Evolutionary conservation across 176 grass and related monocot genomes (phyloP).

Genomic region (Areca catechu): DNA sequence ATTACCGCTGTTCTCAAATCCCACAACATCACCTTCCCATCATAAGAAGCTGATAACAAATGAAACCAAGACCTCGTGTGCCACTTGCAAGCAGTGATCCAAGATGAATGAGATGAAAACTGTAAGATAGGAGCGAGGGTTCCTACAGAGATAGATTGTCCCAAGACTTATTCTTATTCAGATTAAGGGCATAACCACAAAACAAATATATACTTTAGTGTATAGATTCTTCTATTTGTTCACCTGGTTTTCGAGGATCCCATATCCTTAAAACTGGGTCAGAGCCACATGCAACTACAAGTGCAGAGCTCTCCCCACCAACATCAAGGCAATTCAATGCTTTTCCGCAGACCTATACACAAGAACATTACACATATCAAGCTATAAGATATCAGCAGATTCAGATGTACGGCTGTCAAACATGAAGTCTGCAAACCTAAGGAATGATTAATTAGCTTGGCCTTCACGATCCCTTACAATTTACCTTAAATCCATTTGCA

Average conservation of each 20-base stretch:
- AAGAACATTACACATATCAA: not conserved
- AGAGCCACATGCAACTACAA: conserved; percentile 76
- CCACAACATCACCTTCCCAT: conserved; percentile 99
- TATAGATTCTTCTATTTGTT: not conserved
- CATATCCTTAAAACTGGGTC: conserved; percentile 82
- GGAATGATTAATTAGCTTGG: no score
- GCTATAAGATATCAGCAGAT: no score
- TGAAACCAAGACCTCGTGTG: conserved; percentile 82
- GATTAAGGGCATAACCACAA: conserved; percentile 7
- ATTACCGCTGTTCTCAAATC: conserved; percentile 92
- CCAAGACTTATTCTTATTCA: conserved; percentile 6
- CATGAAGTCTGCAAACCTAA: no score
- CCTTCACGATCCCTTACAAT: no score
- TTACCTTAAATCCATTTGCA: no score
- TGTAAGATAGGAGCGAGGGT: conserved; percentile 82
- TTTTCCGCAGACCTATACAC: conserved; percentile 65
- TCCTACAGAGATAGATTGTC: conserved; percentile 27
- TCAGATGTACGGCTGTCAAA: no score
- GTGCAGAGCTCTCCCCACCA: conserved; percentile 73
- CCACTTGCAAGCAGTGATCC: conserved; percentile 88
- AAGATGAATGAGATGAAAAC: conserved; percentile 84
- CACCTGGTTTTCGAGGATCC: conserved; percentile 98
- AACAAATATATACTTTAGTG: conserved; percentile 2
- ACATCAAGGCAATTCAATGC: conserved; percentile 85
- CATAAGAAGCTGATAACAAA: conserved; percentile 84